Percentiles rank a stretch among this genome's conserved stretches.
Evolutionary conservation across 306 rosid genomes (phyloP).

Genomic region (Casuarina glauca): DNA sequence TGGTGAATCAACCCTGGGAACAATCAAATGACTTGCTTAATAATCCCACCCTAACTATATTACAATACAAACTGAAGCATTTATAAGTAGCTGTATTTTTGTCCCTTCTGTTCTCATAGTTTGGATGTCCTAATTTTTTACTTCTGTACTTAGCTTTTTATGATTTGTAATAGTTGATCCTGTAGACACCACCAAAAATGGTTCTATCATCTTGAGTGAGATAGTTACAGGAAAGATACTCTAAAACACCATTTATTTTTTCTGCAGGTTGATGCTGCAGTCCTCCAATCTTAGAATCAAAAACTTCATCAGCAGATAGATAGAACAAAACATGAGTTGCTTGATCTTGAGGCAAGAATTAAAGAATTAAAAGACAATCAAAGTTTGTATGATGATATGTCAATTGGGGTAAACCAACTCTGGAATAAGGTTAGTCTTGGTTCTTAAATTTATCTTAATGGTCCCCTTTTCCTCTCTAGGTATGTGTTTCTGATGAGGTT

Average conservation of each 20-base stretch:
- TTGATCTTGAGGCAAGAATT: slow-evolving; percentile 58
- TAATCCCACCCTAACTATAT: neutral
- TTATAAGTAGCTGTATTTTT: neutral
- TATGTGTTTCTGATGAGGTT: slow-evolving; percentile 2
- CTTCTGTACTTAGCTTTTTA: neutral
- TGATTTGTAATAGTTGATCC: neutral
- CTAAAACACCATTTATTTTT: neutral
- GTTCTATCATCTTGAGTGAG: neutral
- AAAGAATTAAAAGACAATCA: slow-evolving; percentile 53
- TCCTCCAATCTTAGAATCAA: slow-evolving; percentile 80
- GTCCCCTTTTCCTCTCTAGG: no score
- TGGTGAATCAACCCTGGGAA: neutral
- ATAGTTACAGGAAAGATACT: slow-evolving; percentile 19
- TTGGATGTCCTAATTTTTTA: neutral
- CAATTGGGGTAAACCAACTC: slow-evolving; percentile 62
- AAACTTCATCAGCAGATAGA: slow-evolving; percentile 79
- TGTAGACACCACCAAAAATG: neutral
- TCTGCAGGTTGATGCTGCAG: slow-evolving; percentile 75
- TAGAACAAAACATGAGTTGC: slow-evolving; percentile 66
- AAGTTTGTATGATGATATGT: slow-evolving; percentile 64
- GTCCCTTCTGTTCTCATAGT: neutral
- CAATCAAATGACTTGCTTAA: neutral
- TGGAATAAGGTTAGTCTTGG: slow-evolving; percentile 77
- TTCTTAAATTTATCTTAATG: slow-evolving; percentile 13
- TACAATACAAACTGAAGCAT: slow-evolving; percentile 1